These are phyloP conservation scores for Blastobotrys attinorum DNA, from an alignment of 805 yeast genomes.

Conservation along the genomic window DNA sequence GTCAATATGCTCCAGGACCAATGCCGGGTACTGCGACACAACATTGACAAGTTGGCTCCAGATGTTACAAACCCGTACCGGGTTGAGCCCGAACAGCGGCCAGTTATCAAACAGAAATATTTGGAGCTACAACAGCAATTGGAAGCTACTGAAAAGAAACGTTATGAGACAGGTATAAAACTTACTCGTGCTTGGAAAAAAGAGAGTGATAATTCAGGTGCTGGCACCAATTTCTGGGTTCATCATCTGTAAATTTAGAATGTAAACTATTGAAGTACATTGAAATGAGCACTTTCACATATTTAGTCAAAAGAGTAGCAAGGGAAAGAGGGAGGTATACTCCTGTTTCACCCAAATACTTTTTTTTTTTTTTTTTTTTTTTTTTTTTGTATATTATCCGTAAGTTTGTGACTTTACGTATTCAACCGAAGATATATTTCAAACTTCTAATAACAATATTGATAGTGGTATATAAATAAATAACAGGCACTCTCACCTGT, in stretches of 20 bases:
- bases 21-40: constrained; percentile 1
- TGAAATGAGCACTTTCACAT: too few relatives aligned
- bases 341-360: too few relatives aligned
- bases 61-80: constrained; percentile 1
- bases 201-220: constrained; percentile 10
- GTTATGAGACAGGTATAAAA: constrained; percentile 14
- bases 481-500: too few relatives aligned
- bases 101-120: background rate
- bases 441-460: too few relatives aligned
- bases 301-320: too few relatives aligned
- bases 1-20: constrained; percentile 6
- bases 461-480: too few relatives aligned
- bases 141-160: constrained; percentile 11
- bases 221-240: constrained; percentile 14
- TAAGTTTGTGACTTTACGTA: too few relatives aligned
- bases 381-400: too few relatives aligned
- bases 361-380: too few relatives aligned
- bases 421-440: too few relatives aligned
- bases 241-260: constrained; percentile 2
- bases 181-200: constrained; percentile 14
- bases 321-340: too few relatives aligned
- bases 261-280: too few relatives aligned
- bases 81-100: constrained; percentile 3
- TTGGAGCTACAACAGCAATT: constrained; percentile 6
- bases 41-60: constrained; percentile 3